Evolutionary conservation across 805 yeast species (phyloP).

Genomic region (Candida insectorum): DNA sequence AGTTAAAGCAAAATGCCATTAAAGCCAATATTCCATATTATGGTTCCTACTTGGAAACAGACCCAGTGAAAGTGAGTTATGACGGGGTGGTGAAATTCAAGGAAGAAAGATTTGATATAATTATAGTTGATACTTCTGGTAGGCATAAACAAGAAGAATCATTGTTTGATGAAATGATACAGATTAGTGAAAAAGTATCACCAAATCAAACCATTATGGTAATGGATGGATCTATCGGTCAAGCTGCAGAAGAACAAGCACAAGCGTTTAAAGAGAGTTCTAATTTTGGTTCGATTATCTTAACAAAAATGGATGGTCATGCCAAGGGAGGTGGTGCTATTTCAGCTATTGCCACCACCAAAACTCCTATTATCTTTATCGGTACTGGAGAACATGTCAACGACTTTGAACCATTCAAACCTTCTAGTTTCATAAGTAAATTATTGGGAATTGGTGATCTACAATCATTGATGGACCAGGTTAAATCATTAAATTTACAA

Average conservation of each 20-base stretch:
- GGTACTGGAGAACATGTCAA: conserved; percentile 98
- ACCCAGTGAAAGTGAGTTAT: conserved; percentile 86
- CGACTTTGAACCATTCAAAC: conserved; percentile 88
- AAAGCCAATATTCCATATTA: conserved; percentile 91
- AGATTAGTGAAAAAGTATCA: conserved; percentile 78
- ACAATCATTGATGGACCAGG: conserved; percentile 91
- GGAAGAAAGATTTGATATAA: conserved; percentile 86
- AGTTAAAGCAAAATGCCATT: conserved; percentile 94
- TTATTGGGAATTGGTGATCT: conserved; percentile 93
- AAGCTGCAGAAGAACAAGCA: conserved; percentile 95
- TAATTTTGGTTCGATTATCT: conserved; percentile 89
- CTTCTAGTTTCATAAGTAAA: conserved; percentile 85
- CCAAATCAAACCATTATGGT: conserved; percentile 99
- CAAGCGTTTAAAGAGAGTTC: conserved; percentile 90
- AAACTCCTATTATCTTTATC: conserved; percentile 90
- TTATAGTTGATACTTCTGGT: conserved; percentile 97
- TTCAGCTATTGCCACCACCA: conserved; percentile 95
- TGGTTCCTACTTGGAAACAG: conserved; percentile 93
- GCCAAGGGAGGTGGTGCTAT: conserved; percentile 99
- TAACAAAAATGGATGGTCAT: conserved; percentile 97
- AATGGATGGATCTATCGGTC: conserved; percentile 95
- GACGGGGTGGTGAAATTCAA: conserved; percentile 92
- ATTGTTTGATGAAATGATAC: conserved; percentile 90
- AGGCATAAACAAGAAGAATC: conserved; percentile 94
- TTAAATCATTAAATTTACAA: conserved; percentile 73